phyloP scores from a whole-genome alignment of 2,329 filamentous ascomycete species.

The Piedraia hortae region DNA sequence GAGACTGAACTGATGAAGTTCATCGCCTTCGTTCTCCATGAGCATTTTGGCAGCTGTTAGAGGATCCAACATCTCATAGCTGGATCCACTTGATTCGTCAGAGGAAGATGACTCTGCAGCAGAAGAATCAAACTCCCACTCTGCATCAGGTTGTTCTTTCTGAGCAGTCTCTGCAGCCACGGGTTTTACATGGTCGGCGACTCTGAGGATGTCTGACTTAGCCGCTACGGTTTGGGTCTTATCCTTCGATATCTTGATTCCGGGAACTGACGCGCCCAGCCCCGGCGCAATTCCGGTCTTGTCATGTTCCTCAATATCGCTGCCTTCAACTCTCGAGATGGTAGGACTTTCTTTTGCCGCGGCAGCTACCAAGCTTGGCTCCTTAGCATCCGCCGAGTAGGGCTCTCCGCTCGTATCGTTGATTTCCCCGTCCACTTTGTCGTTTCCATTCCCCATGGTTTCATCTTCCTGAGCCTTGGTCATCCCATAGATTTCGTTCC shows the following conservation, averaged over 20 bases:
- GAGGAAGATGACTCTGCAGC: conserved; percentile 33
- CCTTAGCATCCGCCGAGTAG: neutral
- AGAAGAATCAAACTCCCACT: conserved; percentile 52
- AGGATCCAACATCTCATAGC: conserved; percentile 46
- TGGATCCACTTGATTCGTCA: conserved; percentile 28
- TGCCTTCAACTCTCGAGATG: neutral
- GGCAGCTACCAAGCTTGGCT: neutral
- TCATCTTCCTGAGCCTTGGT: conserved; percentile 1
- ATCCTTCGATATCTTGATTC: neutral
- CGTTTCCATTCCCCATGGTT: neutral
- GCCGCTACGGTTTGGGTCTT: neutral
- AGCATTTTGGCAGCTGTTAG: conserved; percentile 64
- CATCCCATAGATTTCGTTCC: conserved; percentile 11
- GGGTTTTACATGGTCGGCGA: neutral
- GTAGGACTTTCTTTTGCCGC: neutral
- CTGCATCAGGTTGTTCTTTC: conserved; percentile 29
- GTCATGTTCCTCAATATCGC: neutral
- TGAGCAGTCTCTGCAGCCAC: conserved; percentile 18
- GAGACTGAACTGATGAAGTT: conserved; percentile 22
- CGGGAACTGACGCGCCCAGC: too few species aligned
- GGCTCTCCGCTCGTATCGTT: too few species aligned
- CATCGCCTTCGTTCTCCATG: conserved; percentile 57
- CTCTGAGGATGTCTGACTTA: neutral
- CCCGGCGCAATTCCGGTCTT: neutral
- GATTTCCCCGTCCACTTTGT: neutral